Evolutionary conservation across 2,329 filamentous ascomycete species (phyloP).

Genomic region (Alternaria postmessia): DNA sequence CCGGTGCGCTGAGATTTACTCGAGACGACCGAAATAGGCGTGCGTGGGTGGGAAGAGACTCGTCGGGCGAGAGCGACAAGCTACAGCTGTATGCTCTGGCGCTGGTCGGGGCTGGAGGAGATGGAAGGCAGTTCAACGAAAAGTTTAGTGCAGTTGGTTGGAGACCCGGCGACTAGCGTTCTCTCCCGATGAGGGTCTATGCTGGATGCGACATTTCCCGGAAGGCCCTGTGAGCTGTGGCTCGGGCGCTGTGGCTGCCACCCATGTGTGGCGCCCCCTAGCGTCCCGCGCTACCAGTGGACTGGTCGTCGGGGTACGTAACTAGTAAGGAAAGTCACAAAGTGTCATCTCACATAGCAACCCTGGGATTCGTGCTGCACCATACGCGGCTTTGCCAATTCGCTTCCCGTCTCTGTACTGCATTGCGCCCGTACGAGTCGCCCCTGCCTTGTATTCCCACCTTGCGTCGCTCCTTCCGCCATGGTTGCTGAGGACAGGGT

Average conservation of each 20-base stretch:
- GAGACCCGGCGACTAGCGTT: conserved; percentile 26
- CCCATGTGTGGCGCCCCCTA: conserved; percentile 1
- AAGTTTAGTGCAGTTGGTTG: conserved; percentile 35
- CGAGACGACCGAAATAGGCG: conserved; percentile 12
- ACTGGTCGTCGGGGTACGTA: conserved; percentile 28
- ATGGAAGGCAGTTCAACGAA: conserved; percentile 42
- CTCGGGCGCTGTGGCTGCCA: background rate
- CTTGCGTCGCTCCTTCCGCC: conserved; percentile 26
- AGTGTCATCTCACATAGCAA: conserved; percentile 25
- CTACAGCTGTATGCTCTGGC: conserved; percentile 31
- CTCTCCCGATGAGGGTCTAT: conserved; percentile 15
- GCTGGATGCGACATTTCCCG: conserved; percentile 18
- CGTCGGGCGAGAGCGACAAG: conserved; percentile 6
- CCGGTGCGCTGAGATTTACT: conserved; percentile 35
- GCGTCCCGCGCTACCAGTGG: conserved; percentile 7
- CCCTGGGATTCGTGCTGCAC: background rate
- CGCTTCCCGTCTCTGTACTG: conserved; percentile 4
- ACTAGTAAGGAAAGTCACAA: conserved; percentile 36
- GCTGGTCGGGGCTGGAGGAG: conserved; percentile 27
- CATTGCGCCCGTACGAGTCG: conserved; percentile 12
- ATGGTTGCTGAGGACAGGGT: conserved; percentile 35
- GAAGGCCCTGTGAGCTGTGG: conserved; percentile 1
- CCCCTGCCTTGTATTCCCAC: conserved; percentile 10
- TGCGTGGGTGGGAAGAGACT: background rate
- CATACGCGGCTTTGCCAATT: background rate